Base-by-base conservation (phyloP, 257 asterid species). In the Misopates orontium region DNA sequence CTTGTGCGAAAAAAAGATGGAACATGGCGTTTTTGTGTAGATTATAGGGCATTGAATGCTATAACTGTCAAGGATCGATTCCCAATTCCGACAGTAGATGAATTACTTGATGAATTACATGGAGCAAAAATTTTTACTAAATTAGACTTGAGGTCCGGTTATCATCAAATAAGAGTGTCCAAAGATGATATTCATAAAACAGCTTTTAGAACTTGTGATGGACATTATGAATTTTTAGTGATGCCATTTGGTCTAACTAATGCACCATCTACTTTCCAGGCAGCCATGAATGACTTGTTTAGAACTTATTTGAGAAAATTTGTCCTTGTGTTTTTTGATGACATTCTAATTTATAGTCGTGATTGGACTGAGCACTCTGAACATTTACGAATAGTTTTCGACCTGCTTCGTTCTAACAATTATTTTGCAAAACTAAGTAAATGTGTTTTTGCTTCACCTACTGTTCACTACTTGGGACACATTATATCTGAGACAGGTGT, bases 231-330 rank as follows among this genome's bases (percentile, higher is more conserved):
- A 28, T 28, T 28, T 2, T 28, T 28, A 28, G 7, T 28, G 3
- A 28, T 28, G 36, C 4, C 67, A 25, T 28, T 69, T 59, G 39
- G 49, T 0, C n/a, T 56, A 0, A 6, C 58, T 0, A 68, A 57
- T 0, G 66, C 66, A 0, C 73, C 73, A 0, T 68, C 73, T 7
- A 68, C 60, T 10, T 68, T 68, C 8, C 73, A 68, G 19, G 58
- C 60, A 0, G 52, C 41, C 1, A 57, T 68, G 60, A 68, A 56
- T 22, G 16, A 8, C 7, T 28, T 28, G 7, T 28, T 28, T 28
- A 2, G 36, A 2, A 7, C 4, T 28, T 28, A 2, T 28, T 7
- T 28, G 3, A 3, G 36, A 2, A 3, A 28, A 2, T 28, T 28
- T 28, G 36, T 28, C 4, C 36, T 28, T 7, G 36, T 28, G 36